A percentile compares a stretch with the other conserved stretches of the same genome.
Evolutionary conservation across 768 basidiomycete genomes (phyloP).

Genomic region (Naganishia onofrii): DNA sequence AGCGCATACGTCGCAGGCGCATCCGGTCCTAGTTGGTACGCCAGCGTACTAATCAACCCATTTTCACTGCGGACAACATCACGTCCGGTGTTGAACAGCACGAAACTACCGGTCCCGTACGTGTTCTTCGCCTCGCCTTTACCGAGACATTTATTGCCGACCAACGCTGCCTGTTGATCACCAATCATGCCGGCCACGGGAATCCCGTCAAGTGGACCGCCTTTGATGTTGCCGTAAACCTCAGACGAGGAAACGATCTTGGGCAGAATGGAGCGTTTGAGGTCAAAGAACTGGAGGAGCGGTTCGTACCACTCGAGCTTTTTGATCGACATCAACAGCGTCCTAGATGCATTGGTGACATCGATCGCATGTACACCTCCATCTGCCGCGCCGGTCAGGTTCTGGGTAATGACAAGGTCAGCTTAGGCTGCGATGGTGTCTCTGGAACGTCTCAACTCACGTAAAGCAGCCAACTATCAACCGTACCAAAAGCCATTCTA

Average conservation of each 20-base stretch:
- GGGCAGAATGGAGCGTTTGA: conserved; percentile 75
- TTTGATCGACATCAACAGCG: conserved; percentile 79
- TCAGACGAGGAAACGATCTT: conserved; percentile 86
- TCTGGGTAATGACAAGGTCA: too few species aligned
- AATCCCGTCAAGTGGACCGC: conserved; percentile 62
- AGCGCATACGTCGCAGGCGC: conserved; percentile 83
- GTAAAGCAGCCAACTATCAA: conserved; percentile 95
- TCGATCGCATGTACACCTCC: conserved; percentile 78
- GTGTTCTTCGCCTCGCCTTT: conserved; percentile 96
- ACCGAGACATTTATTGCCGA: conserved; percentile 92
- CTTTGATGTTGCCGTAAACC: conserved; percentile 75
- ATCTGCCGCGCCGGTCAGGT: conserved; percentile 73
- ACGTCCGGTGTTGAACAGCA: conserved; percentile 87
- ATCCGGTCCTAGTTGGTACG: conserved; percentile 78
- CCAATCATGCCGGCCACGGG: conserved; percentile 90
- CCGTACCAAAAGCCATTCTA: conserved; percentile 84
- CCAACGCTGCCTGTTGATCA: conserved; percentile 95
- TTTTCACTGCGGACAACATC: conserved; percentile 81
- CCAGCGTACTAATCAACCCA: conserved; percentile 86
- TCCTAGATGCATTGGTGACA: conserved; percentile 93
- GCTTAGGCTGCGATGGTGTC: too few species aligned
- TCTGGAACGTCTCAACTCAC: conserved; percentile 54
- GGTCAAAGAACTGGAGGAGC: conserved; percentile 80
- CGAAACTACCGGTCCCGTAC: conserved; percentile 94
- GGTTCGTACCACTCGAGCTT: conserved; percentile 78